Percentiles rank a stretch among this genome's conserved stretches.
phyloP scores from a whole-genome alignment of 805 yeast genomes.

The Candida vaughaniae region DNA sequence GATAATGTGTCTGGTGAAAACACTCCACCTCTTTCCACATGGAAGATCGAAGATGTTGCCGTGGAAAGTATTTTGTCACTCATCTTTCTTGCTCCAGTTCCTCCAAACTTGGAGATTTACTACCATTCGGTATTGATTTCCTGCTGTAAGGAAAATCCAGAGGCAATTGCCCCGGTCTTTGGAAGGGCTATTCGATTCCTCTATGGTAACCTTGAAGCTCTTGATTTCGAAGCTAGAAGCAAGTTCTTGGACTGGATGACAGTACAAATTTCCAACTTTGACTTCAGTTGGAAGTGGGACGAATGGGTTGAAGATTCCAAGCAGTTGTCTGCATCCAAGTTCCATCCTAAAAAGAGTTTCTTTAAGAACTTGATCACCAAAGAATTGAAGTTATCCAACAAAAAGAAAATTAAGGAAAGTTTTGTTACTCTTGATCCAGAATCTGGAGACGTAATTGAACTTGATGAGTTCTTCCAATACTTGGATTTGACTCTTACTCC shows the following conservation, averaged over 20 bases:
- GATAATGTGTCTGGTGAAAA: constrained; percentile 44
- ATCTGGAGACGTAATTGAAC: constrained; percentile 28
- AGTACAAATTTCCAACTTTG: constrained; percentile 88
- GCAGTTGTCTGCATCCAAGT: constrained; percentile 42
- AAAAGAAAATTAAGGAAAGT: constrained; percentile 66
- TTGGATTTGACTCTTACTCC: constrained; percentile 35
- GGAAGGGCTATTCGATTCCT: constrained; percentile 89
- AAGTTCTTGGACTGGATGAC: constrained; percentile 89
- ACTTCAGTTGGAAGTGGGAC: constrained; percentile 96
- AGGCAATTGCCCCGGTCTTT: constrained; percentile 86
- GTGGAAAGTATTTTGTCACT: constrained; percentile 78
- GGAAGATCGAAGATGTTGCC: constrained; percentile 89
- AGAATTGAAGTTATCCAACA: constrained; percentile 81
- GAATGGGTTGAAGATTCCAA: constrained; percentile 77
- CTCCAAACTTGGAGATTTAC: constrained; percentile 69
- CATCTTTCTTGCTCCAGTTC: constrained; percentile 70
- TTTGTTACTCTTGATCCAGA: constrained; percentile 41
- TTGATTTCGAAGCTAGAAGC: constrained; percentile 75
- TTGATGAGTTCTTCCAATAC: constrained; percentile 40
- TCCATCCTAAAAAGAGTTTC: constrained; percentile 73
- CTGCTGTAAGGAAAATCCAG: constrained; percentile 73
- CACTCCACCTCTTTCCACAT: constrained; percentile 57
- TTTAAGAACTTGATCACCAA: constrained; percentile 77
- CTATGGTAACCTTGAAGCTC: constrained; percentile 59
- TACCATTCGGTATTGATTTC: constrained; percentile 83